A percentile compares a stretch with the other conserved stretches of the same genome.
These are phyloP conservation scores for Ophiocordyceps sinensis DNA, from an alignment of 2,329 filamentous ascomycete genomes.

Conservation along the genomic window DNA sequence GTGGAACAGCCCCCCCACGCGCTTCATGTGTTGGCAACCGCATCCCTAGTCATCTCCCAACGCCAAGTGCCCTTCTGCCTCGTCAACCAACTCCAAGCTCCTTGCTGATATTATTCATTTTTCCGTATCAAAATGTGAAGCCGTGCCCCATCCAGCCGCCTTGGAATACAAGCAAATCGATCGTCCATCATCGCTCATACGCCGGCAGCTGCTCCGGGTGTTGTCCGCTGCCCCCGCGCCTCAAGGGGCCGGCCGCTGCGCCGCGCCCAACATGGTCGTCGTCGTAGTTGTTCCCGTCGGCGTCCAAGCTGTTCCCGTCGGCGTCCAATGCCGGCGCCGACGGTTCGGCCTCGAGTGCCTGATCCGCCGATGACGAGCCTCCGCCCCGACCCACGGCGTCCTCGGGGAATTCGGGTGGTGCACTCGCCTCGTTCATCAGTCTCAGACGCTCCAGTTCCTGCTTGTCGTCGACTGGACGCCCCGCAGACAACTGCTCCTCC, in stretches of 20 bases:
- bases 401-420: constrained; percentile 42
- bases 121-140: too few relatives aligned
- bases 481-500: constrained; percentile 25
- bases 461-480: constrained; percentile 49
- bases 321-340: constrained; percentile 43
- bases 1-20: too few relatives aligned
- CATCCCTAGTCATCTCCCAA: too few relatives aligned
- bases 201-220: constrained; percentile 21
- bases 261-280: constrained; percentile 9
- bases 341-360: constrained; percentile 21
- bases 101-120: too few relatives aligned
- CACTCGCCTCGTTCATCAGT: constrained; percentile 49
- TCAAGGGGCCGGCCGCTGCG: constrained; percentile 11
- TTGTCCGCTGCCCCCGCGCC: neutral
- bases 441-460: constrained; percentile 57
- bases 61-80: too few relatives aligned
- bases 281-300: constrained; percentile 30
- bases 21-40: too few relatives aligned
- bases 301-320: too few relatives aligned
- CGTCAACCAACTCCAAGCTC: too few relatives aligned
- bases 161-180: too few relatives aligned
- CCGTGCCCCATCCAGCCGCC: too few relatives aligned
- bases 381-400: constrained; percentile 28
- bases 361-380: constrained; percentile 14
- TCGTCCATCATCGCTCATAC: constrained; percentile 19